A percentile compares a stretch with the other conserved stretches of the same genome.
Evolutionary conservation across 179 eudicot genomes (phyloP).

Genomic region (Camellia oleifera): DNA sequence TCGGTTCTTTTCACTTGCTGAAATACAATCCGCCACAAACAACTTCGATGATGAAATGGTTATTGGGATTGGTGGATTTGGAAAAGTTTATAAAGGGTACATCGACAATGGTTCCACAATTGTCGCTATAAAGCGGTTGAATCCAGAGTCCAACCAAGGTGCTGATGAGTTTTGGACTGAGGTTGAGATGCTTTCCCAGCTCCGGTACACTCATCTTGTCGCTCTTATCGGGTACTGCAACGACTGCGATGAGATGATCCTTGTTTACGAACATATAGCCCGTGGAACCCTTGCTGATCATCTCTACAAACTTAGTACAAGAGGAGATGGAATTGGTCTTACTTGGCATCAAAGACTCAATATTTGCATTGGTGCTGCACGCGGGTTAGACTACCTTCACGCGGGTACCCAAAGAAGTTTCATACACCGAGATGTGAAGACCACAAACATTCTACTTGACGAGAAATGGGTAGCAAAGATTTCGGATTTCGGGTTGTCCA

Average conservation of each 20-base stretch:
- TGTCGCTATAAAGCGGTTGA: conserved; percentile 15
- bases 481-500: conserved; percentile 18
- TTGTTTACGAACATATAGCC: conserved; percentile 9
- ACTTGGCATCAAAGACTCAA: conserved; percentile 14
- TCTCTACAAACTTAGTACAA: background rate
- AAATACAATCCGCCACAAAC: background rate
- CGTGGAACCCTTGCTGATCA: conserved; percentile 10
- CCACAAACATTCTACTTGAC: conserved; percentile 7
- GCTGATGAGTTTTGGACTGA: conserved; percentile 14
- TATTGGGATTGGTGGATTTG: conserved; percentile 1
- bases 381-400: conserved; percentile 14
- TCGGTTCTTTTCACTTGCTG: conserved; percentile 4
- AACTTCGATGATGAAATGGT: background rate
- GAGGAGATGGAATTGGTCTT: background rate
- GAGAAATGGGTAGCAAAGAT: conserved; percentile 14
- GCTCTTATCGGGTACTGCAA: conserved; percentile 15
- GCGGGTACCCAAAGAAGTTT: conserved; percentile 7
- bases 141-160: conserved; percentile 13
- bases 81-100: background rate
- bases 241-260: conserved; percentile 11
- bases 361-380: conserved; percentile 15
- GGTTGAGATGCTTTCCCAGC: conserved; percentile 12
- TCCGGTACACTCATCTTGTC: conserved; percentile 10
- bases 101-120: conserved; percentile 5
- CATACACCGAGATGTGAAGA: conserved; percentile 13